A percentile compares a stretch with the other conserved stretches of the same genome.
Conservation (phyloP, 345 rosid genomes). For the Populus alba region DNA sequence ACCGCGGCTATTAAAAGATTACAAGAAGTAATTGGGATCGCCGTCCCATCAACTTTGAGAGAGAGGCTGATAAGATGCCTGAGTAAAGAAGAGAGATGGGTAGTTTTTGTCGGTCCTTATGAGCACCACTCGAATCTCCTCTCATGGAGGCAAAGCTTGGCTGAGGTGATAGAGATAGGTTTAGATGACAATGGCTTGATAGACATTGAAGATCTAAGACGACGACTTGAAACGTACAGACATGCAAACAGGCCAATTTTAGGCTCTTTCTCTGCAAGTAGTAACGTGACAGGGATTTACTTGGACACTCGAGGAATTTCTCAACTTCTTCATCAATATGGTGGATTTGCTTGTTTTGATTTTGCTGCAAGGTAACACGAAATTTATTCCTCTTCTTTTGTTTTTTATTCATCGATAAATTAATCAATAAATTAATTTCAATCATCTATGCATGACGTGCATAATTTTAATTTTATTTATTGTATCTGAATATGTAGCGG, state of each 20-base stretch:
- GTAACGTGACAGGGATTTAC: constrained; percentile 51
- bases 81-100: constrained; percentile 45
- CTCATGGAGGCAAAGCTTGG: constrained; percentile 63
- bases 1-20: constrained; percentile 56
- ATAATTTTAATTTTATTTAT: not conserved
- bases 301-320: constrained; percentile 49
- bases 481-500: constrained; percentile 22
- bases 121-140: constrained; percentile 71
- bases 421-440: not conserved
- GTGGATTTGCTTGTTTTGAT: constrained; percentile 59
- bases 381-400: too few species aligned
- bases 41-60: constrained; percentile 44
- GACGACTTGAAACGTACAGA: constrained; percentile 23
- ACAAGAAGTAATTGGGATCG: constrained; percentile 57
- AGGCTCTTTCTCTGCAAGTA: constrained; percentile 64
- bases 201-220: constrained; percentile 32
- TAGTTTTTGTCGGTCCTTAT: constrained; percentile 57
- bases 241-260: constrained; percentile 41
- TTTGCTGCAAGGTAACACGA: constrained; percentile 51
- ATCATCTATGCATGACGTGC: not conserved
- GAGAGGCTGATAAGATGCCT: constrained; percentile 36
- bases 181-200: constrained; percentile 34
- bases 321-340: constrained; percentile 41
- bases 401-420: not conserved
- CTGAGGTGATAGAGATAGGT: constrained; percentile 55